A percentile compares a stretch with the other conserved stretches of the same genome.
Evolutionary conservation across 2,329 filamentous ascomycete species (phyloP).

Genomic region (Epichloe gansuensis): DNA sequence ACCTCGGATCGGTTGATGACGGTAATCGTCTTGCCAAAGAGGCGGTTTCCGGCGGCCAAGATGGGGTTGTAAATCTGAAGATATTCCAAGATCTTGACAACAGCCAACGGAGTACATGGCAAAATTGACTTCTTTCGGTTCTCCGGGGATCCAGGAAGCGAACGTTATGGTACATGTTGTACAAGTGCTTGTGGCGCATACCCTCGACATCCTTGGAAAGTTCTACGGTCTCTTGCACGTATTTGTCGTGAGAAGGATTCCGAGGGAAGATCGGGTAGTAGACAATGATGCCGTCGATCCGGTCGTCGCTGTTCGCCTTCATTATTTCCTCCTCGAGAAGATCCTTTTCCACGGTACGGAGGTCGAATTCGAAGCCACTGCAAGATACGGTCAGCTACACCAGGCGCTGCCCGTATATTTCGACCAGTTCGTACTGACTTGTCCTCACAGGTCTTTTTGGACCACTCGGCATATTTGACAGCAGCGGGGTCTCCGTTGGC

Average conservation of each 20-base stretch:
- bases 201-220: conserved; percentile 92
- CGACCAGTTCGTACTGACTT: conserved; percentile 52
- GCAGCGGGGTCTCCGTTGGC: conserved; percentile 87
- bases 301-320: conserved; percentile 65
- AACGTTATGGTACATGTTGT: conserved; percentile 99
- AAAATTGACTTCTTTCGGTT: conserved; percentile 82
- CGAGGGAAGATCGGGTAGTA: conserved; percentile 91
- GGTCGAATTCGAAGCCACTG: conserved; percentile 81
- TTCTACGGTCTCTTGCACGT: conserved; percentile 88
- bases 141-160: conserved; percentile 75
- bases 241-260: conserved; percentile 78
- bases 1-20: conserved; percentile 96
- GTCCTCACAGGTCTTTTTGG: conserved; percentile 87
- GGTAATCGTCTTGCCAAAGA: conserved; percentile 89
- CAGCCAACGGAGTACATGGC: conserved; percentile 88
- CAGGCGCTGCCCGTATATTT: background rate
- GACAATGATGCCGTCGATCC: conserved; percentile 83
- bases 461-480: conserved; percentile 92
- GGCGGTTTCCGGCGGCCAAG: conserved; percentile 78
- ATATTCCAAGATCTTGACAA: conserved; percentile 95
- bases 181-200: conserved; percentile 83
- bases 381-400: conserved; percentile 6
- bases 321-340: conserved; percentile 81
- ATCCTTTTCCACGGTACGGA: conserved; percentile 76
- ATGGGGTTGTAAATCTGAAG: conserved; percentile 95